Evolutionary conservation across 1,284 basidiomycete genomes (phyloP), one percentile per base, ranked within the genome.

Genomic region (Ceratobasidium sp.): DNA sequence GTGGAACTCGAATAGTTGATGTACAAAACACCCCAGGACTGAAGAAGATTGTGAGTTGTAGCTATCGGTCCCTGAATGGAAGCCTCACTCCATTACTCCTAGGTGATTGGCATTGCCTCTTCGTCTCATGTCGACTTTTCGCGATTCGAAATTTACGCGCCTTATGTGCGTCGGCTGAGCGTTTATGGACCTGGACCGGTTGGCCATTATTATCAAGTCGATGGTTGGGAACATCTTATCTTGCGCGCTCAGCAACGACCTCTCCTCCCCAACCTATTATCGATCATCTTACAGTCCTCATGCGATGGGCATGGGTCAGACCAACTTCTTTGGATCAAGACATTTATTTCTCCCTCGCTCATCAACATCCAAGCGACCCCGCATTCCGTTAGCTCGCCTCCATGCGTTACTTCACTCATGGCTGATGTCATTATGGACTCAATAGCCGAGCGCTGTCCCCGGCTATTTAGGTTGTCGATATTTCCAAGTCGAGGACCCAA

Each of bases 271-370:
- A 73, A 73, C 23, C 56, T 73, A 26, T 23, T 73, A 20, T 73
- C 71, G 15, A 63, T 73, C 28, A 42, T 51, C 15, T 61, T 73
- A 51, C 71, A 73, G 39, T 33, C 71, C 23, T 6, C 56, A 63
- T 63, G 46, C 49, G 58, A 73, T 46, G 28, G 9, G 13, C 71
- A 61, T 23, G 56, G 71, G 18, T 23, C 71, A 13, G 71, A 73
- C 40, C 71, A 73, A 39, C 18, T 73, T 13, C 18, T 73, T 23
- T 73, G 71, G 71, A 63, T 73, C n/a, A 61, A 63, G n/a, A 60
- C 71, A 2, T 73, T 73, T 33, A 26, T 56, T n/a, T 61, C 58
- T 9, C 58, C 71, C 20, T 73, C 71, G 56, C 33, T 73, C 4
- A 46, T 73, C 20, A 63, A 58, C 26, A 63, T 73, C 44, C 71